Percentiles rank a stretch among this genome's conserved stretches.
Conservation (phyloP, 1,284 basidiomycete genomes). For the Leccinum griseonigrum region DNA sequence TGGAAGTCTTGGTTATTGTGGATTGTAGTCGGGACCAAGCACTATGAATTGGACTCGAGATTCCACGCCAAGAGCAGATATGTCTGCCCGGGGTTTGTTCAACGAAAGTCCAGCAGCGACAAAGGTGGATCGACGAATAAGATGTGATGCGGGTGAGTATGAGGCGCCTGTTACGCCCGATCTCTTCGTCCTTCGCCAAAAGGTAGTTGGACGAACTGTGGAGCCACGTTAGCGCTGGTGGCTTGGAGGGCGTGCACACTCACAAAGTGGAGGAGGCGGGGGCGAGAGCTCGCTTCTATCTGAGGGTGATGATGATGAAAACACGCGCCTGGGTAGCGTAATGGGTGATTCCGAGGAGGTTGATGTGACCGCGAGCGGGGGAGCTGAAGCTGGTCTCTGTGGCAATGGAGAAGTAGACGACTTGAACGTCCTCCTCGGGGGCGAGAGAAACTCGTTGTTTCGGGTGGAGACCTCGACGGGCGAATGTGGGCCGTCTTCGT, state of each 20-base stretch:
- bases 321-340: constrained; percentile 15
- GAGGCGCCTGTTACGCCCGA: constrained; percentile 64
- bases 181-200: constrained; percentile 65
- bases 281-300: constrained; percentile 45
- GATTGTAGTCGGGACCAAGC: constrained; percentile 35
- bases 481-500: constrained; percentile 28
- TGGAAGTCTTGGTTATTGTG: constrained; percentile 16
- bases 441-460: constrained; percentile 41
- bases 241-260: constrained; percentile 28
- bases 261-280: constrained; percentile 63
- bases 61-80: constrained; percentile 67
- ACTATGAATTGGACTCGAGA: constrained; percentile 46
- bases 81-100: constrained; percentile 59
- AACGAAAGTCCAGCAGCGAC: constrained; percentile 66
- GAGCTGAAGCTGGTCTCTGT: constrained; percentile 29
- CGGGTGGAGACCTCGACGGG: constrained; percentile 24
- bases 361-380: constrained; percentile 16
- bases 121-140: constrained; percentile 69
- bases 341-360: background rate
- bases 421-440: constrained; percentile 45
- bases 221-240: background rate
- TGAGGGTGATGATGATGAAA: constrained; percentile 28
- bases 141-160: constrained; percentile 66
- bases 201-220: constrained; percentile 64
- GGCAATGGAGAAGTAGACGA: constrained; percentile 18